phyloP scores from a whole-genome alignment of 495 filamentous ascomycete genomes.

The Aspergillus hancockii region DNA sequence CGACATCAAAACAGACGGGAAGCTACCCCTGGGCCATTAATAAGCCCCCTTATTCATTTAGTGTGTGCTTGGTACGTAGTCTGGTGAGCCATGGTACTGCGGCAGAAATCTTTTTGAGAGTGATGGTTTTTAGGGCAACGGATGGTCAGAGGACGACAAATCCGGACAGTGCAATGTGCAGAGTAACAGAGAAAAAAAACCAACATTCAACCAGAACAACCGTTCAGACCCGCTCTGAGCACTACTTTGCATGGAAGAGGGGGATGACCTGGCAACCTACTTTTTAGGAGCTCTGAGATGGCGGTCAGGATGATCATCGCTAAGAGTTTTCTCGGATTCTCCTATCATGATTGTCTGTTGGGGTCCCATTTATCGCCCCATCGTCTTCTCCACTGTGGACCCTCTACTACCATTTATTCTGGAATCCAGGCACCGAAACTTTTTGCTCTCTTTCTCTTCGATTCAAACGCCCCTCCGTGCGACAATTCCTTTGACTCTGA shows the following conservation, averaged over 20 bases:
- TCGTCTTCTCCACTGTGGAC: neutral
- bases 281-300: neutral
- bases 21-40: neutral
- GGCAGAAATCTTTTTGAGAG: no score
- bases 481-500: neutral
- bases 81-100: neutral
- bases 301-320: constrained; percentile 4
- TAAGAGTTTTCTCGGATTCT: neutral
- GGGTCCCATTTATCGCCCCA: neutral
- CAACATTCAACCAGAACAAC: constrained; percentile 1
- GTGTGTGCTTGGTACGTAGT: neutral
- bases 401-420: neutral
- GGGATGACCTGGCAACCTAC: constrained; percentile 1
- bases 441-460: neutral
- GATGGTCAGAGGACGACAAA: neutral
- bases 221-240: neutral
- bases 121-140: no score
- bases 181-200: no score
- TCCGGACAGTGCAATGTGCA: neutral
- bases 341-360: neutral
- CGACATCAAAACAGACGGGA: neutral
- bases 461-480: neutral
- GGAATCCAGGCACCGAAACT: neutral
- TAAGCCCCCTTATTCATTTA: neutral
- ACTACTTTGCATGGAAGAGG: neutral